phyloP scores from a whole-genome alignment of 768 basidiomycete species.

The Termitomyces sp. region DNA sequence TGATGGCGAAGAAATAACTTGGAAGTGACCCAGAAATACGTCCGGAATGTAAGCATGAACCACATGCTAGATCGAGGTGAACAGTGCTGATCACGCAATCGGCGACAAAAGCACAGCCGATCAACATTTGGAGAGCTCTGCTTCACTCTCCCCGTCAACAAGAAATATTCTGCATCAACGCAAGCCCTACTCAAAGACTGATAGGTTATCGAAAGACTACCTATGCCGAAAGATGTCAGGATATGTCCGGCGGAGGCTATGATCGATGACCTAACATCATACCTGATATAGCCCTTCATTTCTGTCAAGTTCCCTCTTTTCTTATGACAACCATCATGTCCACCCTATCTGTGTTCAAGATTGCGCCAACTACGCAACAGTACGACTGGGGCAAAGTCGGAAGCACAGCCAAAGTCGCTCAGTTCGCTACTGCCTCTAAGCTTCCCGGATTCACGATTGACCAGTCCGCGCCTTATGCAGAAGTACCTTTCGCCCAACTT shows the following conservation, averaged over 20 bases:
- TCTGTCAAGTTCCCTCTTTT: not conserved
- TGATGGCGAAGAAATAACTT: no score
- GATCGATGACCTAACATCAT: not conserved
- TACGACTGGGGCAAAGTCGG: constrained; percentile 97
- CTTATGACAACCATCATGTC: constrained; percentile 1
- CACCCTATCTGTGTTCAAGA: constrained; percentile 56
- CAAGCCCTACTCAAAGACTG: not conserved
- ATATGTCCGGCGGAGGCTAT: not conserved
- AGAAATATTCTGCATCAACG: no score
- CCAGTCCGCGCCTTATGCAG: constrained; percentile 79
- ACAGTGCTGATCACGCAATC: no score
- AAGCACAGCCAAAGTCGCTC: constrained; percentile 77
- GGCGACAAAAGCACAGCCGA: no score
- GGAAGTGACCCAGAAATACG: no score
- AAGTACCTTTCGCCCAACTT: constrained; percentile 46
- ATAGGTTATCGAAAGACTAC: not conserved
- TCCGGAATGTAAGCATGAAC: no score
- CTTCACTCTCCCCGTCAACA: no score
- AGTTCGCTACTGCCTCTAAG: constrained; percentile 60
- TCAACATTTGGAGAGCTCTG: no score
- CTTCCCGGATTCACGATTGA: constrained; percentile 66
- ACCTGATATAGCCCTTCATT: not conserved
- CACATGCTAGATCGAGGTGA: no score
- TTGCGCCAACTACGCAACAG: constrained; percentile 77
- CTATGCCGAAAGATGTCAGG: not conserved